These are phyloP conservation scores for Pyricularia pennisetigena DNA, from an alignment of 2,329 filamentous ascomycete genomes.

Conservation along the genomic window DNA sequence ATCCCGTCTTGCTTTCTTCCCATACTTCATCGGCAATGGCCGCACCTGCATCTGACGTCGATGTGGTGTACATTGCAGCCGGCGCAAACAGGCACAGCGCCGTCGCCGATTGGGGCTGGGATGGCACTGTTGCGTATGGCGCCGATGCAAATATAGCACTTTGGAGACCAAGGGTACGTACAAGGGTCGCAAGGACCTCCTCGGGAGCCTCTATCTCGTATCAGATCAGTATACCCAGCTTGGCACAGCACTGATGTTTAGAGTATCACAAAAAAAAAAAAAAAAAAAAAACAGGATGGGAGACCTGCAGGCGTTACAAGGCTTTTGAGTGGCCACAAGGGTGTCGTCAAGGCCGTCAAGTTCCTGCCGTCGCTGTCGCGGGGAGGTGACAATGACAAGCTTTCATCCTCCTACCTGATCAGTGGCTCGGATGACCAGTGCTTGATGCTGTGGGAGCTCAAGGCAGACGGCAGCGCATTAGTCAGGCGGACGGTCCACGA, in stretches of 20 bases:
- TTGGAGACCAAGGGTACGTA: slow-evolving; percentile 69
- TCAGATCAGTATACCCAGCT: neutral
- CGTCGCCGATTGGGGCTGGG: slow-evolving; percentile 76
- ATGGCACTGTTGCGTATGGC: slow-evolving; percentile 75
- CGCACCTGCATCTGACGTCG: slow-evolving; percentile 7
- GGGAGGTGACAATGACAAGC: slow-evolving; percentile 19
- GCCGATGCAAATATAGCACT: slow-evolving; percentile 81
- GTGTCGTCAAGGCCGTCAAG: slow-evolving; percentile 72
- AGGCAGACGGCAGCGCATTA: slow-evolving; percentile 19
- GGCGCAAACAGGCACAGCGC: slow-evolving; percentile 87
- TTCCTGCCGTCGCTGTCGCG: slow-evolving; percentile 52
- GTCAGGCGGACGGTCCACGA: slow-evolving; percentile 46
- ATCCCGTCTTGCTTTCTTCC: neutral
- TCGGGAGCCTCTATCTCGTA: neutral
- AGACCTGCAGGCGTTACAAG: slow-evolving; percentile 47
- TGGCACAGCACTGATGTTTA: neutral
- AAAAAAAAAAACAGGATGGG: slow-evolving; percentile 18
- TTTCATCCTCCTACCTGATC: slow-evolving; percentile 46
- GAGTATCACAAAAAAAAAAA: neutral
- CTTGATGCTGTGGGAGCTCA: slow-evolving; percentile 59
- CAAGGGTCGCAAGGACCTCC: slow-evolving; percentile 3
- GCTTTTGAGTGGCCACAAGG: slow-evolving; percentile 67
- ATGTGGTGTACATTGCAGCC: slow-evolving; percentile 52
- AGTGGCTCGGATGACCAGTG: slow-evolving; percentile 76
- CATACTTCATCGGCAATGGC: neutral